Percentiles rank a stretch among this genome's conserved stretches.
Evolutionary conservation across 495 filamentous ascomycete species (phyloP).

Genomic region (Penicillium dipodomyicola): DNA sequence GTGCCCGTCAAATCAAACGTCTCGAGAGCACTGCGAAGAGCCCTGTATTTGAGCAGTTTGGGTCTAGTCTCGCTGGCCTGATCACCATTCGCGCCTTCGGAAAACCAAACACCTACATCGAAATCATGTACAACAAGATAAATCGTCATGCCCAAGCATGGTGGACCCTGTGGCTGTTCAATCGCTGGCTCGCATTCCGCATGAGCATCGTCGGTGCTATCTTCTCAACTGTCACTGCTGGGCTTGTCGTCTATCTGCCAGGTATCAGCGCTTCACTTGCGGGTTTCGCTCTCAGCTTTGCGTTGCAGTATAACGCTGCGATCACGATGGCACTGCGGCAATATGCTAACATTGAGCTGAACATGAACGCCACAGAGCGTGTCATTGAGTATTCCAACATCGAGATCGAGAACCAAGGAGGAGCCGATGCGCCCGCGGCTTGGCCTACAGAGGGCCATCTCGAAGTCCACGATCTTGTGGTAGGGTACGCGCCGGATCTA

Average conservation of each 20-base stretch:
- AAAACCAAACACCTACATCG: constrained; percentile 60
- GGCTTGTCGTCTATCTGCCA: constrained; percentile 59
- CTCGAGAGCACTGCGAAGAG: constrained; percentile 71
- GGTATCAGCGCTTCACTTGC: constrained; percentile 71
- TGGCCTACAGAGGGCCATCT: constrained; percentile 79
- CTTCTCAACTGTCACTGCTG: constrained; percentile 64
- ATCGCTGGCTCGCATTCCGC: constrained; percentile 71
- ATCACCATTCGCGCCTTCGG: constrained; percentile 74
- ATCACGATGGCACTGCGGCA: constrained; percentile 48
- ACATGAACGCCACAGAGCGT: constrained; percentile 83
- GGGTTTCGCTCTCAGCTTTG: constrained; percentile 71
- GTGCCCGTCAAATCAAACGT: constrained; percentile 72
- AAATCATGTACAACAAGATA: constrained; percentile 62
- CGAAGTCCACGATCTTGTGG: constrained; percentile 69
- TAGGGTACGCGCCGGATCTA: constrained; percentile 72
- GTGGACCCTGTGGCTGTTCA: constrained; percentile 70
- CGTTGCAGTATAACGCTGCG: constrained; percentile 52
- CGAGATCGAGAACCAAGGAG: constrained; percentile 61
- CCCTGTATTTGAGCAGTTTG: constrained; percentile 76
- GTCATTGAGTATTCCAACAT: constrained; percentile 78
- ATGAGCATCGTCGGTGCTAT: constrained; percentile 68
- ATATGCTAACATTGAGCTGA: constrained; percentile 61
- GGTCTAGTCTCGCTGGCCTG: constrained; percentile 66
- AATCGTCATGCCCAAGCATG: constrained; percentile 61
- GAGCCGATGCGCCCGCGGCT: constrained; percentile 62